These are phyloP conservation scores for Solanum tarijense DNA, from an alignment of 257 asterid genomes.

Conservation along the genomic window DNA sequence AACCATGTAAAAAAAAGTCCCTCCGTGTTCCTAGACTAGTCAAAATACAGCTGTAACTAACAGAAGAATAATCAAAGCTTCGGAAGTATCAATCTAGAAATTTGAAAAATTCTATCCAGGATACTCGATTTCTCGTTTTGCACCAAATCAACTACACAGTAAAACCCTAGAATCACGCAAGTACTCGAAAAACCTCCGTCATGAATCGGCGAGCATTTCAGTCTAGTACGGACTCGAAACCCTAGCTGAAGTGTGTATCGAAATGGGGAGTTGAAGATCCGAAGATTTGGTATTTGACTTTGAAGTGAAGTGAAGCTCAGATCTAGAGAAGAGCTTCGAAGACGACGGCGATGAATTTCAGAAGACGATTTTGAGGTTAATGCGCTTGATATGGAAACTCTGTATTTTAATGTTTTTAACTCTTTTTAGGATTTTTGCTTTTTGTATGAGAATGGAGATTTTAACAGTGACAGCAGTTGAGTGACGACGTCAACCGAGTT, in stretches of 20 bases:
- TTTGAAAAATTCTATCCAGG: constrained; percentile 2
- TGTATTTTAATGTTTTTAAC: background rate
- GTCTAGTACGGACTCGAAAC: constrained; percentile 7
- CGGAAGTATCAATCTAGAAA: constrained; percentile 10
- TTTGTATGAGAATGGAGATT: background rate
- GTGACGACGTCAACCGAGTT: background rate
- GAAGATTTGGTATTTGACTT: constrained; percentile 11
- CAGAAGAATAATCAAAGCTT: background rate
- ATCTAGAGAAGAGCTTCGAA: constrained; percentile 24
- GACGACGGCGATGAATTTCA: background rate
- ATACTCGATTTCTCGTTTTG: background rate
- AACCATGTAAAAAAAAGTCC: background rate
- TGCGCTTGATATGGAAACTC: background rate
- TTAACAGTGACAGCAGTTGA: background rate
- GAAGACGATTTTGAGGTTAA: background rate
- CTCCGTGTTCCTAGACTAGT: background rate
- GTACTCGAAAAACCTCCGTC: background rate
- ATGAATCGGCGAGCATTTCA: constrained; percentile 1
- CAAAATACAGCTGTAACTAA: background rate
- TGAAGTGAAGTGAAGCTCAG: constrained; percentile 24
- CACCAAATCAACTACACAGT: background rate
- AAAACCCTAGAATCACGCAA: constrained; percentile 16
- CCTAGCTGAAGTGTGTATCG: constrained; percentile 4
- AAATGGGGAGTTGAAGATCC: constrained; percentile 14
- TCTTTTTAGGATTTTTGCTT: background rate